A percentile compares a stretch with the other conserved stretches of the same genome.
Evolutionary conservation across 257 asterid genomes (phyloP).

Genomic region (Nicotiana undulata): DNA sequence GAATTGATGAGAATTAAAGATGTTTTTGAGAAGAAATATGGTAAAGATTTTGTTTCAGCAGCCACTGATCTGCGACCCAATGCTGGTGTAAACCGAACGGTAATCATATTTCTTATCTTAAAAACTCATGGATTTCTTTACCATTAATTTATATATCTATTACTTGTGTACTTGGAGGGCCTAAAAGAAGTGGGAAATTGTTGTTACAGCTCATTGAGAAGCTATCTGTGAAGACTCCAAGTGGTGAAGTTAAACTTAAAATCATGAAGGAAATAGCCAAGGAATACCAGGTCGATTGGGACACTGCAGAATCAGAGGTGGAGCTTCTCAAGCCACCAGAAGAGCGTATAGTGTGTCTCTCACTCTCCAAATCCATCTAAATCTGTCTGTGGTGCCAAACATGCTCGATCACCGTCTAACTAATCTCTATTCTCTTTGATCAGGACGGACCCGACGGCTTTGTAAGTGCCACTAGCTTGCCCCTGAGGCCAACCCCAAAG

Average conservation of each 20-base stretch:
- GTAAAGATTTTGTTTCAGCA: slow-evolving; percentile 88
- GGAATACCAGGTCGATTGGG: slow-evolving; percentile 93
- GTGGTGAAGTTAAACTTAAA: slow-evolving; percentile 79
- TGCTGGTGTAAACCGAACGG: slow-evolving; percentile 92
- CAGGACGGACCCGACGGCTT: slow-evolving; percentile 75
- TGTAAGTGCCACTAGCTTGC: slow-evolving; percentile 66
- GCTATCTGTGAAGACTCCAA: slow-evolving; percentile 85
- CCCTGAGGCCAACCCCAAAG: slow-evolving; percentile 44
- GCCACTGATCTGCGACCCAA: slow-evolving; percentile 92
- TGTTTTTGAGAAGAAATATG: slow-evolving; percentile 73
- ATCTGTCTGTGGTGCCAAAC: neutral
- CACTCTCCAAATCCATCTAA: neutral
- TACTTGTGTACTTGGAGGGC: neutral
- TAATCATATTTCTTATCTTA: slow-evolving; percentile 9
- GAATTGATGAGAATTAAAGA: slow-evolving; percentile 67
- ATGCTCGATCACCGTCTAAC: neutral
- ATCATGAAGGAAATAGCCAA: slow-evolving; percentile 89
- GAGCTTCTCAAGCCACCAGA: slow-evolving; percentile 91
- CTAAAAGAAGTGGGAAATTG: slow-evolving; percentile 4
- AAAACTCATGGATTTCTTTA: neutral
- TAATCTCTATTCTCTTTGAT: slow-evolving; percentile 3
- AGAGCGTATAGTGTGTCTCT: slow-evolving; percentile 56
- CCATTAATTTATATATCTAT: neutral
- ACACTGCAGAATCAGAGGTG: slow-evolving; percentile 61
- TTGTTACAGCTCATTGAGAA: slow-evolving; percentile 80